Conservation (phyloP, 106 monocot genomes). For the Narthecium ossifragum region DNA sequence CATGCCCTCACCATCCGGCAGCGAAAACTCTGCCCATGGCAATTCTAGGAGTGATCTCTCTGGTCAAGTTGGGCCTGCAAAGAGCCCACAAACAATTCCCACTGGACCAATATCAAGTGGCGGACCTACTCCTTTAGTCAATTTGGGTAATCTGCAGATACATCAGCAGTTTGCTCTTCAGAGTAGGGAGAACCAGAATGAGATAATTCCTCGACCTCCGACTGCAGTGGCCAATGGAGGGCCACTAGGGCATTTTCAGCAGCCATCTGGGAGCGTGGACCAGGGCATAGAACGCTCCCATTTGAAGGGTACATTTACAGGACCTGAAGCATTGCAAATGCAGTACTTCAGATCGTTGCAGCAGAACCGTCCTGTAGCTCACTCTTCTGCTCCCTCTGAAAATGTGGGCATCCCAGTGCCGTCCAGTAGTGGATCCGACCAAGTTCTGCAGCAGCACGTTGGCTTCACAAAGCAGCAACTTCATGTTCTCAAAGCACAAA, state of each 20-base stretch:
- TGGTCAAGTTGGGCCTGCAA: slow-evolving; percentile 28
- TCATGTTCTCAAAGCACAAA: slow-evolving; percentile 96
- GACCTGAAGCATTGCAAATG: slow-evolving; percentile 30
- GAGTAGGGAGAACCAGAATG: slow-evolving; percentile 36
- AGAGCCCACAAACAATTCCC: slow-evolving; percentile 28
- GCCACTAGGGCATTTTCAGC: slow-evolving; percentile 33
- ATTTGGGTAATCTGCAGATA: slow-evolving; percentile 31
- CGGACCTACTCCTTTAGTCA: slow-evolving; percentile 13
- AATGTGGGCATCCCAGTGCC: slow-evolving; percentile 16
- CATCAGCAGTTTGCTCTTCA: slow-evolving; percentile 32
- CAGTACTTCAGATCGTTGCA: slow-evolving; percentile 46
- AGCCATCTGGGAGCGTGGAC: slow-evolving; percentile 31
- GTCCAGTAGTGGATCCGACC: slow-evolving; percentile 23
- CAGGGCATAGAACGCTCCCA: slow-evolving; percentile 29
- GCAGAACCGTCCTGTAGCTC: slow-evolving; percentile 25
- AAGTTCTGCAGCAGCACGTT: slow-evolving; percentile 25
- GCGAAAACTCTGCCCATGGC: slow-evolving; percentile 53
- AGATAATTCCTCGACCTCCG: slow-evolving; percentile 25
- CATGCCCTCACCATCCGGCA: slow-evolving; percentile 41
- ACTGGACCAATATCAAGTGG: slow-evolving; percentile 20
- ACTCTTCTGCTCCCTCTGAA: slow-evolving; percentile 26
- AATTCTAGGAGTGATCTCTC: slow-evolving; percentile 36
- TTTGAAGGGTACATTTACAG: slow-evolving; percentile 21
- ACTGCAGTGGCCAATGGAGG: slow-evolving; percentile 27
- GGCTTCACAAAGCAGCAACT: slow-evolving; percentile 92